Evolutionary conservation across 2,329 filamentous ascomycete species (phyloP).

Genomic region (Fusarium denticulatum): DNA sequence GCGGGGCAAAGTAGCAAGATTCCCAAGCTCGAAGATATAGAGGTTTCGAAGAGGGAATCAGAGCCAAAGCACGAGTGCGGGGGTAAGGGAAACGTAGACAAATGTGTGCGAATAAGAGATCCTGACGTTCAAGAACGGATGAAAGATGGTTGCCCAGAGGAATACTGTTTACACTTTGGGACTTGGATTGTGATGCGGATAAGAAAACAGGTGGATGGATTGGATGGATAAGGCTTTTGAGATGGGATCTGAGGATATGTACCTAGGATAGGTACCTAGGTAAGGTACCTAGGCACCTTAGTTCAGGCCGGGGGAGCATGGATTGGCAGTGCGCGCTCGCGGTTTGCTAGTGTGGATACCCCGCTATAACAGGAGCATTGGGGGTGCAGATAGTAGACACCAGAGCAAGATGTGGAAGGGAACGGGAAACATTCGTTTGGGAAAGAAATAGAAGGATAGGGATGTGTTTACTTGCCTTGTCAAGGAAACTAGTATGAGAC

Average conservation of each 20-base stretch:
- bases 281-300: background rate
- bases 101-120: slow-evolving; percentile 25
- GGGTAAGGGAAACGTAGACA: background rate
- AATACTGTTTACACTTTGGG: slow-evolving; percentile 31
- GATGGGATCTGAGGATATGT: slow-evolving; percentile 39
- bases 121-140: slow-evolving; percentile 11
- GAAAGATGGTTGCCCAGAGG: slow-evolving; percentile 18
- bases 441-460: background rate
- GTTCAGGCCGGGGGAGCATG: slow-evolving; percentile 36
- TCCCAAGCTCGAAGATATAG: slow-evolving; percentile 21
- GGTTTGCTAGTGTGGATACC: slow-evolving; percentile 52
- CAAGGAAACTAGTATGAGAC: no score
- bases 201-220: slow-evolving; percentile 32
- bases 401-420: slow-evolving; percentile 1
- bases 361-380: slow-evolving; percentile 38
- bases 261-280: background rate
- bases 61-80: slow-evolving; percentile 15
- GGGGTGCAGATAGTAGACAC: slow-evolving; percentile 36
- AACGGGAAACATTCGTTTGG: background rate
- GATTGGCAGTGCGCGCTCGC: slow-evolving; percentile 47
- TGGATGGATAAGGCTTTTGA: slow-evolving; percentile 30
- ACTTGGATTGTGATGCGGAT: slow-evolving; percentile 36
- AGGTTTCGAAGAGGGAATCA: slow-evolving; percentile 20
- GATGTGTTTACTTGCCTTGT: background rate
- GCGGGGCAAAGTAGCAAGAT: slow-evolving; percentile 33